Evolutionary conservation across 164 flowering plant genomes (phyloP).

Genomic region (grape (Vitis vinifera)): DNA sequence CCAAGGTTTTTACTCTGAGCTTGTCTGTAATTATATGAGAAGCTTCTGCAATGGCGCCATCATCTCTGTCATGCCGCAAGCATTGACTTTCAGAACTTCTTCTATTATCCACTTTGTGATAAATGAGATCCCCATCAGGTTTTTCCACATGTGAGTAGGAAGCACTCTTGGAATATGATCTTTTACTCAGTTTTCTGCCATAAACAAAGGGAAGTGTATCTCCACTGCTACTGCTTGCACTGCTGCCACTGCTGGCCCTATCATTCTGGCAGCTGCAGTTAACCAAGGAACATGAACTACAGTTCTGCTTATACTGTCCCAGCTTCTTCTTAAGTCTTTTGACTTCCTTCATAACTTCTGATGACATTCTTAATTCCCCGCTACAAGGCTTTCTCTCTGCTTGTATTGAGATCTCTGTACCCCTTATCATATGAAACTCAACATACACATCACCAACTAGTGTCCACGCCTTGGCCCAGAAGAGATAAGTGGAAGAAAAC

Average conservation of each 20-base stretch:
- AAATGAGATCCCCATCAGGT: slow-evolving; percentile 21
- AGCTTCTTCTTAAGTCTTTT: slow-evolving; percentile 83
- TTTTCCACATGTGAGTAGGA: slow-evolving; percentile 17
- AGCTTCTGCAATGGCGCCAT: slow-evolving; percentile 9
- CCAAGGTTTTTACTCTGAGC: slow-evolving; percentile 8
- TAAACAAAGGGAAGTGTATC: slow-evolving; percentile 27
- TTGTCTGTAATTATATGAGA: slow-evolving; percentile 14
- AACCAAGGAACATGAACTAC: slow-evolving; percentile 78
- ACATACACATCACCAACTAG: slow-evolving; percentile 89
- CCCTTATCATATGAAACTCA: slow-evolving; percentile 54
- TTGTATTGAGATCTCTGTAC: slow-evolving; percentile 33
- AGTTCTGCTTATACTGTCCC: slow-evolving; percentile 59
- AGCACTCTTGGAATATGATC: slow-evolving; percentile 30
- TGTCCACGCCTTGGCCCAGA: slow-evolving; percentile 96
- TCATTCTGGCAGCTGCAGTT: slow-evolving; percentile 97
- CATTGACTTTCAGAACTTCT: slow-evolving; percentile 19
- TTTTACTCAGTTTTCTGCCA: slow-evolving; percentile 63
- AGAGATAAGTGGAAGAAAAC: slow-evolving; percentile 53
- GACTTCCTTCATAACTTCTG: slow-evolving; percentile 88
- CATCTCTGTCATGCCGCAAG: slow-evolving; percentile 11
- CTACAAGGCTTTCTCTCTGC: slow-evolving; percentile 25
- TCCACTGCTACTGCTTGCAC: slow-evolving; percentile 85
- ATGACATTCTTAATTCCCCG: slow-evolving; percentile 66
- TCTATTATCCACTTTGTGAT: slow-evolving; percentile 19
- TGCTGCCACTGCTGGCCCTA: slow-evolving; percentile 90